These are phyloP conservation scores for Aurifilum marmelostoma DNA, from an alignment of 2,329 filamentous ascomycete species.

Conservation along the genomic window DNA sequence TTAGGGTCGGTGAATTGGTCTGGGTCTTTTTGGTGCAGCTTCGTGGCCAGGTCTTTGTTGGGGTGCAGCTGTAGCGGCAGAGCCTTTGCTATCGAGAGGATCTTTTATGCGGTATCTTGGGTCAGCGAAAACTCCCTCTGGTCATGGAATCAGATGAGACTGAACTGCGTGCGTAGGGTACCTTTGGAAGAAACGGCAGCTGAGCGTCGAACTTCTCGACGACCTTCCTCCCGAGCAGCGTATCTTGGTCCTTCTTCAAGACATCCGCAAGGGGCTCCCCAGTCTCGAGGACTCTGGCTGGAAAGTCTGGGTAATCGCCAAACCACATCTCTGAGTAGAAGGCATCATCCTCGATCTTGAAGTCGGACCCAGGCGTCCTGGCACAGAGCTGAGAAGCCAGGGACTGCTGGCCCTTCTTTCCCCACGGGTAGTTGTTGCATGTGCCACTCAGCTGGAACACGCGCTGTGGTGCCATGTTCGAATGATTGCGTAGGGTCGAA, in stretches of 20 bases:
- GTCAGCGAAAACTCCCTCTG: not conserved
- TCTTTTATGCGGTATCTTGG: constrained; percentile 39
- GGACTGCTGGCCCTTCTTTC: constrained; percentile 67
- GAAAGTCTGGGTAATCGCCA: constrained; percentile 73
- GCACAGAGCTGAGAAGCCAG: constrained; percentile 67
- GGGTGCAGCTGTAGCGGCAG: constrained; percentile 77
- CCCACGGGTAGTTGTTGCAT: constrained; percentile 70
- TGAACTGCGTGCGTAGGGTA: constrained; percentile 28
- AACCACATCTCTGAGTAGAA: constrained; percentile 74
- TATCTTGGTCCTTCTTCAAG: constrained; percentile 62
- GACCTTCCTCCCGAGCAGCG: constrained; percentile 65
- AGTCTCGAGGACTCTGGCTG: constrained; percentile 64
- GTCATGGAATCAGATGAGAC: no score
- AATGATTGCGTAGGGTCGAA: no score
- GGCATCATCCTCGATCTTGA: constrained; percentile 66
- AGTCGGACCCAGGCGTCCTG: constrained; percentile 64
- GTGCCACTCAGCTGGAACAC: constrained; percentile 52
- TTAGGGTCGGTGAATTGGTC: constrained; percentile 71
- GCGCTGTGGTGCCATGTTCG: constrained; percentile 27
- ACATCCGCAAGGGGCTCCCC: constrained; percentile 68
- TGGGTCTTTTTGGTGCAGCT: constrained; percentile 67
- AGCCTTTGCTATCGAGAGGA: constrained; percentile 75
- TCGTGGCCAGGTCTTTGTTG: constrained; percentile 66
- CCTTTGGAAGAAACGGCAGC: constrained; percentile 74
- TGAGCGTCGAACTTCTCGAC: constrained; percentile 65